These are phyloP conservation scores for Stagonosporopsis vannaccii DNA, from an alignment of 2,329 filamentous ascomycete genomes.

Conservation along the genomic window DNA sequence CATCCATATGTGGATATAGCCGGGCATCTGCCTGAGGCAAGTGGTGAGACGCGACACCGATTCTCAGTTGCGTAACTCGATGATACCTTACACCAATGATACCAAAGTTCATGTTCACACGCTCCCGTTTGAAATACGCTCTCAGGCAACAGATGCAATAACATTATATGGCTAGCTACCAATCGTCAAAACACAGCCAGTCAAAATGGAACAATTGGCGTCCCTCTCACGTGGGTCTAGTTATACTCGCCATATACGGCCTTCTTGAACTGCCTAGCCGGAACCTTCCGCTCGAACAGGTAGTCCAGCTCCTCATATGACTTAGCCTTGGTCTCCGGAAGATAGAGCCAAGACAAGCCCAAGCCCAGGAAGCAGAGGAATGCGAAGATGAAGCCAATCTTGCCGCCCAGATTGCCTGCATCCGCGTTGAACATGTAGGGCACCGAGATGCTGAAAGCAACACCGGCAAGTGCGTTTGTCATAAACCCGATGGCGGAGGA, in stretches of 20 bases:
- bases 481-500: conserved; percentile 74
- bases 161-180: not conserved
- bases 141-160: not conserved
- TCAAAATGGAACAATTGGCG: not conserved
- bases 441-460: conserved; percentile 8
- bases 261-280: conserved; percentile 9
- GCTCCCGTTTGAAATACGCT: not conserved
- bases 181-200: not conserved
- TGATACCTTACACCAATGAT: not conserved
- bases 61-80: not conserved
- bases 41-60: not conserved
- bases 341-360: conserved; percentile 5
- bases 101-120: not conserved
- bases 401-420: not conserved
- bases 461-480: conserved; percentile 61
- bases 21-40: conserved; percentile 4
- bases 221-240: not conserved
- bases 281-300: conserved; percentile 4
- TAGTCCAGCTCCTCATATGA: conserved; percentile 8
- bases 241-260: not conserved
- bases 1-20: conserved; percentile 3
- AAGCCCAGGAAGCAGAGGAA: not conserved
- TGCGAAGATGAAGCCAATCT: not conserved
- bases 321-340: conserved; percentile 3
- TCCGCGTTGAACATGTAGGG: conserved; percentile 17